A percentile compares a stretch with the other conserved stretches of the same genome.
Conservation (phyloP, 345 rosid species). For the Anastatica hierochuntica region DNA sequence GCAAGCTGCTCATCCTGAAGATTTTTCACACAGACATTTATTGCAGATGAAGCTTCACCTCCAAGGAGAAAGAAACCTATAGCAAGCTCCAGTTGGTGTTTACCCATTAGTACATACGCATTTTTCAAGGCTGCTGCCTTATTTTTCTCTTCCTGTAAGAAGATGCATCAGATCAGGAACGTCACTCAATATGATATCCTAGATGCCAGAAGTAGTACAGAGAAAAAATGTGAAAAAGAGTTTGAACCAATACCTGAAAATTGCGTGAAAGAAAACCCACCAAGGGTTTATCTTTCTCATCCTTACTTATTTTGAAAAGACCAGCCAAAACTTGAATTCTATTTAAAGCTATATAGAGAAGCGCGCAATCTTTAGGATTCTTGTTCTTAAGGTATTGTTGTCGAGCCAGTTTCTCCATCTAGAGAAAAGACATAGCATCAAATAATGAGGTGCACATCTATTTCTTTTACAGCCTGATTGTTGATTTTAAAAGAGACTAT, state of each 20-base stretch:
- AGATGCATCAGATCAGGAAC: conserved; percentile 13
- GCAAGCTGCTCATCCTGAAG: conserved; percentile 93
- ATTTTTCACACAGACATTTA: conserved; percentile 74
- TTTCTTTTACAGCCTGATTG: background rate
- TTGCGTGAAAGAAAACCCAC: conserved; percentile 87
- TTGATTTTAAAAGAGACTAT: conserved; percentile 2
- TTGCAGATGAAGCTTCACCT: conserved; percentile 81
- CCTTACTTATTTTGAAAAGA: conserved; percentile 77
- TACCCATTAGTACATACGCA: conserved; percentile 92
- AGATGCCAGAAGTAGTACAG: conserved; percentile 1
- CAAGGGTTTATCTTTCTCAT: conserved; percentile 86
- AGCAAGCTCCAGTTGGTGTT: conserved; percentile 86
- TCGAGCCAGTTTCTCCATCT: conserved; percentile 92
- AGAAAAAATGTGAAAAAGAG: background rate
- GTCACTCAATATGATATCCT: conserved; percentile 1
- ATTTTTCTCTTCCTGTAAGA: conserved; percentile 71
- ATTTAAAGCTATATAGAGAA: conserved; percentile 73
- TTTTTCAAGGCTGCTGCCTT: conserved; percentile 91
- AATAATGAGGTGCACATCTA: conserved; percentile 8
- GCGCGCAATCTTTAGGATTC: conserved; percentile 87
- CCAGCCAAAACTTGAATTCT: conserved; percentile 93
- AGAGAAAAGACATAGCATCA: conserved; percentile 22
- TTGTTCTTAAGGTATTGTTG: conserved; percentile 62
- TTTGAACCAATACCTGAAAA: conserved; percentile 57
- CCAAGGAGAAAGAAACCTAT: conserved; percentile 90